These are phyloP conservation scores for Arthrobotrys entomopaga DNA, from an alignment of 2,329 filamentous ascomycete genomes.

Conservation along the genomic window DNA sequence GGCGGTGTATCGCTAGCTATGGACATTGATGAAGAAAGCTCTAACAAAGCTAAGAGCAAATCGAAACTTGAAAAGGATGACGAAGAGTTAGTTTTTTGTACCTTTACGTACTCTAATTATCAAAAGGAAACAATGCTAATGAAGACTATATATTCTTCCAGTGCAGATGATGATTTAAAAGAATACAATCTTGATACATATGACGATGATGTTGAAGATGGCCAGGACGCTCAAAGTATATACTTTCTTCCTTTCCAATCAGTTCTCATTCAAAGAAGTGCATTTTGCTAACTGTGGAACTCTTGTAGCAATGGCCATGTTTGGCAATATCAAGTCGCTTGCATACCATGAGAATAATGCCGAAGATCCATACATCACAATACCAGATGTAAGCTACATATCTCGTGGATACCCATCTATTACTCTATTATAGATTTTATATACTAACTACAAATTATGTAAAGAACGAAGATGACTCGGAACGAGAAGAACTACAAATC, in stretches of 20 bases:
- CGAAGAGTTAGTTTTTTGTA: slow-evolving; percentile 57
- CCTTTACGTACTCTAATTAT: too few relatives aligned
- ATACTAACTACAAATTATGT: not conserved
- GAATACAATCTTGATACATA: slow-evolving; percentile 98
- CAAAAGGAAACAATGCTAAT: slow-evolving; percentile 9
- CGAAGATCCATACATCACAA: slow-evolving; percentile 95
- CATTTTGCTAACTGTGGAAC: not conserved
- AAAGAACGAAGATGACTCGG: slow-evolving; percentile 73
- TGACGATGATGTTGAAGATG: slow-evolving; percentile 75
- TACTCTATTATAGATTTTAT: not conserved
- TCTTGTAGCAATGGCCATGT: slow-evolving; percentile 77
- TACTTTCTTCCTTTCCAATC: not conserved
- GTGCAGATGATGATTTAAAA: slow-evolving; percentile 81
- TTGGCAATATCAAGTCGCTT: slow-evolving; percentile 91
- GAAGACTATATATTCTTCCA: slow-evolving; percentile 55
- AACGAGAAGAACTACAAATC: slow-evolving; percentile 92
- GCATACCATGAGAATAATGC: slow-evolving; percentile 94
- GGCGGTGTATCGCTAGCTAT: slow-evolving; percentile 42
- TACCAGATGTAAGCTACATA: slow-evolving; percentile 68
- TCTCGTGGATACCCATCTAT: not conserved
- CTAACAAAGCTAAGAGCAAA: slow-evolving; percentile 56
- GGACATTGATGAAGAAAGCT: slow-evolving; percentile 42
- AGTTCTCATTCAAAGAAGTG: not conserved
- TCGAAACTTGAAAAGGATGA: slow-evolving; percentile 60
- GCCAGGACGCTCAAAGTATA: slow-evolving; percentile 70